Percentiles rank a stretch among this genome's conserved stretches.
phyloP scores from a whole-genome alignment of 192 early-diverging fungal genomes.

The Entophlyctis helioformis region DNA sequence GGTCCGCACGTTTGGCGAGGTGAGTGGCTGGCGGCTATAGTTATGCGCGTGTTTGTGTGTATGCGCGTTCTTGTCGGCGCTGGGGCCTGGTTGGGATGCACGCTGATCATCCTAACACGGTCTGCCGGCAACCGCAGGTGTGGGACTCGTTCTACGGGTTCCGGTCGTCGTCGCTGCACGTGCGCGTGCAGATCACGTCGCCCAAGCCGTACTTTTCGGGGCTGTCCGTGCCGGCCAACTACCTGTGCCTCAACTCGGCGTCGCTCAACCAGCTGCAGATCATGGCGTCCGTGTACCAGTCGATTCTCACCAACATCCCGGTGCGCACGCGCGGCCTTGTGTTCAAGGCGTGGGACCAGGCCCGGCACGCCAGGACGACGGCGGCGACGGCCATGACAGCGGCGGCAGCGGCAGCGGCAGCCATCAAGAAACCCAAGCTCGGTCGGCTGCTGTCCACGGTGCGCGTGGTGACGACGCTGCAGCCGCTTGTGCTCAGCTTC shows the following conservation, averaged over 20 bases:
- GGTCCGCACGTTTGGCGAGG: too few species aligned
- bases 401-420: not conserved
- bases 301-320: slow-evolving; percentile 32
- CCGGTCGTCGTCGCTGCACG: slow-evolving; percentile 16
- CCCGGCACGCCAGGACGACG: too few species aligned
- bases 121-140: too few species aligned
- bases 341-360: not conserved
- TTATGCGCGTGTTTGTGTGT: slow-evolving; percentile 1
- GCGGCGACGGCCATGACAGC: too few species aligned
- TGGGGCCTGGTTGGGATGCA: too few species aligned
- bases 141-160: slow-evolving; percentile 30
- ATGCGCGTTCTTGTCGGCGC: not conserved
- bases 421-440: slow-evolving; percentile 32
- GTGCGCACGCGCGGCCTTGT: slow-evolving; percentile 29
- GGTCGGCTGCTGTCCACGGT: slow-evolving; percentile 22
- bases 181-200: slow-evolving; percentile 21
- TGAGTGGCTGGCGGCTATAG: not conserved
- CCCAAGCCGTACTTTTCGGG: slow-evolving; percentile 15
- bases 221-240: slow-evolving; percentile 16
- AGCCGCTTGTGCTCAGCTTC: slow-evolving; percentile 31
- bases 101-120: too few species aligned
- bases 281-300: slow-evolving; percentile 35
- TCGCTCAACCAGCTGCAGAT: slow-evolving; percentile 16
- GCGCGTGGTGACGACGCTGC: slow-evolving; percentile 17
- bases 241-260: slow-evolving; percentile 19